Evolutionary conservation across 192 early-diverging fungal genomes (phyloP), one percentile per base, ranked within the genome.

Genomic region (Backusella psychrophila): DNA sequence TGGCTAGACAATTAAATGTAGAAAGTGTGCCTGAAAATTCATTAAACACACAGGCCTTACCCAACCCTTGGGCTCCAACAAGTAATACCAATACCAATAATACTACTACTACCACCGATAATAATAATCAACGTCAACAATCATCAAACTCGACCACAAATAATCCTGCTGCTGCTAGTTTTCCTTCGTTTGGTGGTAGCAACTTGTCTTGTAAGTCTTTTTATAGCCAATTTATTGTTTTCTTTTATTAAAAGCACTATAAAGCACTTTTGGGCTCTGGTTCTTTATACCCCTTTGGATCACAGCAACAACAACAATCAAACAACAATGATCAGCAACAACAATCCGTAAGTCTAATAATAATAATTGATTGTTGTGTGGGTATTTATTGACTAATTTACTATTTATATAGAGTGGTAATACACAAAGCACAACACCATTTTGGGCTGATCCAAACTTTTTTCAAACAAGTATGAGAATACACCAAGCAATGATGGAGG

Each of bases 21-120:
- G 81, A 83, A 36, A 87, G 83, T 41, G 53, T 83, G 34, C 87
- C 87, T 65, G 83, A 86, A 71, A 86, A 86, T 66, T 75, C 78
- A 19, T 73, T 88, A 29, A 90, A 90, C 53, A 87, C 75, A 41
- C 82, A 84, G 14, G 85, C 89, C 4, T 78, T 90, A 38, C 89
- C 89, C 9, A 90, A 90, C 42, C 89, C 89, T 11, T 90, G 89
- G 89, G 87, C 86, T 7, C 80, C 82, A 14, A 33, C 78, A 26
- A 68, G 38, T 35, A 81, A 65, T 56, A 69, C 36, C 44, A 35
- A 46, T 31, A 66, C 72, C 19, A 79, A 53, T 69, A 63, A 52
- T 46, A 7, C 72, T n/a, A 70, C 12, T 41, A 52, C 69, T 70
- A 63, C 79, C 49, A 31, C 71, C 6, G 1, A 17, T 23, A n/a